These are phyloP conservation scores for Pseudotsuga menziesii DNA, from an alignment of 75 land plant genomes.

Conservation along the genomic window DNA sequence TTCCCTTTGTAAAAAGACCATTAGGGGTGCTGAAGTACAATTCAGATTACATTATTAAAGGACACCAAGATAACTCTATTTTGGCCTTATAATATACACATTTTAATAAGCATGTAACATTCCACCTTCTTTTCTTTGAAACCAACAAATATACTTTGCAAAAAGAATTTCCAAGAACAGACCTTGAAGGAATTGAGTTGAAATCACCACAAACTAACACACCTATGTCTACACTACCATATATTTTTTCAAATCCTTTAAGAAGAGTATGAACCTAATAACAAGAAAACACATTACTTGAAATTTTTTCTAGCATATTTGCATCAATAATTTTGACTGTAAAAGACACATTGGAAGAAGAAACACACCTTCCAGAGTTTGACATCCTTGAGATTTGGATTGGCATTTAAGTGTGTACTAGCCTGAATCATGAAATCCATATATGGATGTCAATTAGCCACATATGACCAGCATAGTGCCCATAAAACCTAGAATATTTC, in stretches of 20 bases:
- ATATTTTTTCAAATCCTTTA: conserved; percentile 95
- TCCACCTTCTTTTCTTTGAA: background rate
- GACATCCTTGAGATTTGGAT: conserved; percentile 90
- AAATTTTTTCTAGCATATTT: background rate
- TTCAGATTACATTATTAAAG: background rate
- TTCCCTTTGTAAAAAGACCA: conserved; percentile 83
- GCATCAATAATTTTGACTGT: background rate
- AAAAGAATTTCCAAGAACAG: conserved; percentile 9
- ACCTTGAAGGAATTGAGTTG: conserved; percentile 95
- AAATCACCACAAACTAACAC: conserved; percentile 99
- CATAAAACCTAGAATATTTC: background rate
- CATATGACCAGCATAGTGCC: background rate
- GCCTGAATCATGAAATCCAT: conserved; percentile 45
- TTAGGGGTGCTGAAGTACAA: conserved; percentile 80
- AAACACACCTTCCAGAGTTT: conserved; percentile 93
- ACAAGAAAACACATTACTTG: no score
- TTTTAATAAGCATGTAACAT: background rate
- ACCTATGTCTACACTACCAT: conserved; percentile 92
- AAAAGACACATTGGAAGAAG: background rate
- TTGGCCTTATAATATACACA: background rate
- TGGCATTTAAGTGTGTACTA: conserved; percentile 92
- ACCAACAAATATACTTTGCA: background rate
- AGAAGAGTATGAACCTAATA: conserved; percentile 86
- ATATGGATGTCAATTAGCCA: background rate
- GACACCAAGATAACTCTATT: background rate